Evolutionary conservation across 495 filamentous ascomycete species (phyloP).

Genomic region (Neurospora sp.): DNA sequence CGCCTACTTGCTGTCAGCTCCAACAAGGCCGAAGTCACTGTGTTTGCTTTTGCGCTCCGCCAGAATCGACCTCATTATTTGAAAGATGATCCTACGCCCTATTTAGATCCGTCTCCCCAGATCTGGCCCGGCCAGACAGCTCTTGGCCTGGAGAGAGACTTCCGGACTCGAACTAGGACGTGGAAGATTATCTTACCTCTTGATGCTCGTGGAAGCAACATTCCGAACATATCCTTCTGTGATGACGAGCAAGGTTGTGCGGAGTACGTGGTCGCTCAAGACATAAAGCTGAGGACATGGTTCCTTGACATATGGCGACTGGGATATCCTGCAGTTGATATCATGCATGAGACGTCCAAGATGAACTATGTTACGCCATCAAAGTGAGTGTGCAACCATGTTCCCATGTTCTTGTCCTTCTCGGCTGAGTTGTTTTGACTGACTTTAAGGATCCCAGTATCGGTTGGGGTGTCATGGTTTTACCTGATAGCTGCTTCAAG

Average conservation of each 20-base stretch:
- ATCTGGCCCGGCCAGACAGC: slow-evolving; percentile 8
- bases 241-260: slow-evolving; percentile 52
- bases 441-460: slow-evolving; percentile 6
- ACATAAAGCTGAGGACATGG: slow-evolving; percentile 56
- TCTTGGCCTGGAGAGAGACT: slow-evolving; percentile 16
- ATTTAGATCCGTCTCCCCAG: slow-evolving; percentile 7
- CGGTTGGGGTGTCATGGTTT: slow-evolving; percentile 39
- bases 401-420: neutral
- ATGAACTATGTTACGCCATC: neutral
- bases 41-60: slow-evolving; percentile 65
- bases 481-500: slow-evolving; percentile 33
- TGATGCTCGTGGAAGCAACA: slow-evolving; percentile 42
- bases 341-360: neutral
- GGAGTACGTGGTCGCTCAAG: slow-evolving; percentile 60
- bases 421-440: neutral
- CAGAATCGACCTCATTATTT: slow-evolving; percentile 13
- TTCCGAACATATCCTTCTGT: slow-evolving; percentile 69
- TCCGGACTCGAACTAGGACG: slow-evolving; percentile 25
- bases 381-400: neutral
- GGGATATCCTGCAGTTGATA: neutral
- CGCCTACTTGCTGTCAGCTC: slow-evolving; percentile 73
- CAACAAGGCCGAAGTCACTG: slow-evolving; percentile 55
- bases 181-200: slow-evolving; percentile 33
- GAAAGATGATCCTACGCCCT: neutral
- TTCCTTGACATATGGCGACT: slow-evolving; percentile 57